These are phyloP conservation scores for Croton setiger DNA, from an alignment of 441 rosid genomes.

Conservation along the genomic window DNA sequence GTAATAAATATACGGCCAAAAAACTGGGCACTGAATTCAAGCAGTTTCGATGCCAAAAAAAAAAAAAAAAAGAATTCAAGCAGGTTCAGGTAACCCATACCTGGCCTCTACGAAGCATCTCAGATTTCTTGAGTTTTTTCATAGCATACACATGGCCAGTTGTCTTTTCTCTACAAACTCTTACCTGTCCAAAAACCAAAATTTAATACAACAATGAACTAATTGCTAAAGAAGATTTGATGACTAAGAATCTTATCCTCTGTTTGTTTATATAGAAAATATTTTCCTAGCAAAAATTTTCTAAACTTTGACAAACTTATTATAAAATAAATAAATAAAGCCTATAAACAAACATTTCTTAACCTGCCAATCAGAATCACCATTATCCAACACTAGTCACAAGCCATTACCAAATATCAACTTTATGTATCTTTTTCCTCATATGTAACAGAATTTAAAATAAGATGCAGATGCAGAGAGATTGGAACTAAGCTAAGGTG, in stretches of 20 bases:
- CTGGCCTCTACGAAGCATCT: constrained; percentile 99
- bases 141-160: constrained; percentile 93
- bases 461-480: background rate
- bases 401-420: too few relatives aligned
- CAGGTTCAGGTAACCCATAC: constrained; percentile 32
- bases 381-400: too few relatives aligned
- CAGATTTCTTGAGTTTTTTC: constrained; percentile 96
- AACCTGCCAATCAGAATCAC: too few relatives aligned
- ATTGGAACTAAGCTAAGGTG: background rate
- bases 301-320: too few relatives aligned
- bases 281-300: too few relatives aligned
- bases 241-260: background rate
- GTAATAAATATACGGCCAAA: constrained; percentile 18
- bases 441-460: too few relatives aligned
- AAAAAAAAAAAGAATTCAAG: too few relatives aligned
- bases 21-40: constrained; percentile 13
- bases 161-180: constrained; percentile 82
- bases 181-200: constrained; percentile 53
- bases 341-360: too few relatives aligned
- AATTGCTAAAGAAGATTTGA: background rate
- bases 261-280: too few relatives aligned
- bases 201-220: constrained; percentile 6
- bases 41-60: too few relatives aligned
- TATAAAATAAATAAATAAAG: too few relatives aligned
- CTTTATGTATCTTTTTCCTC: too few relatives aligned